Percentiles rank a stretch among this genome's conserved stretches.
Conservation (phyloP, 1,284 basidiomycete genomes). For the Ustilago sp. region DNA sequence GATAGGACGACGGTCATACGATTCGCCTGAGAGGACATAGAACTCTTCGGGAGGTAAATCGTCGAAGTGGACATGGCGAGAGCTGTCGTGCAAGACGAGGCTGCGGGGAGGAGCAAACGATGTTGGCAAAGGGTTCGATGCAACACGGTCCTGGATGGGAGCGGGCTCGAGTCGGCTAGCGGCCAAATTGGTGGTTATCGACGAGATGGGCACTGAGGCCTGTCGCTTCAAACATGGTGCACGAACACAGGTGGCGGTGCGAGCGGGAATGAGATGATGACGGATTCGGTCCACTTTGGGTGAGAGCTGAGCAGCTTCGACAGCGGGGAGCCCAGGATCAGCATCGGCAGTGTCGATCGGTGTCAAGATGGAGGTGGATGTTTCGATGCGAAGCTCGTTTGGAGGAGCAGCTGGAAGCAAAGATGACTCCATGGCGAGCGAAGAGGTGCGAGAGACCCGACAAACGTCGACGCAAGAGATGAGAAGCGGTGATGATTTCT, state of each 20-base stretch:
- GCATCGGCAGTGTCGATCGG: conserved; percentile 23
- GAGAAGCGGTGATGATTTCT: neutral
- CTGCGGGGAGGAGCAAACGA: conserved; percentile 38
- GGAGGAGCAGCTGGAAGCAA: conserved; percentile 22
- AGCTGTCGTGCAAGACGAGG: conserved; percentile 14
- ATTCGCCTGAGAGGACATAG: conserved; percentile 45
- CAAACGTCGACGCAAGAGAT: neutral
- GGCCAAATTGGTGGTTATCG: conserved; percentile 23
- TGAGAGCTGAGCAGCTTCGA: conserved; percentile 41
- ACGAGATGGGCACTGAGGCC: conserved; percentile 29
- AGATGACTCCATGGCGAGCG: conserved; percentile 12
- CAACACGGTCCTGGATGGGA: conserved; percentile 29
- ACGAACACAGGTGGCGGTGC: conserved; percentile 46
- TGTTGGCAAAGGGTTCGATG: conserved; percentile 33
- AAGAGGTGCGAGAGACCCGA: neutral
- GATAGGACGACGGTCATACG: conserved; percentile 60
- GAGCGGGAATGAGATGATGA: conserved; percentile 50
- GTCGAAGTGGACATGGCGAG: conserved; percentile 56
- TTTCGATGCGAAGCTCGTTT: conserved; percentile 38
- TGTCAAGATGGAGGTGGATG: neutral
- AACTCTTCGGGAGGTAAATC: conserved; percentile 55
- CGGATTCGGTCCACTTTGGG: conserved; percentile 43
- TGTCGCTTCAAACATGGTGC: conserved; percentile 54
- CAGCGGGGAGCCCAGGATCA: conserved; percentile 29
- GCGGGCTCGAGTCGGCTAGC: conserved; percentile 18